Evolutionary conservation across 108 stramenopile species (phyloP), one percentile per base, ranked within the genome.

Genomic region (Nitzschia sp.): DNA sequence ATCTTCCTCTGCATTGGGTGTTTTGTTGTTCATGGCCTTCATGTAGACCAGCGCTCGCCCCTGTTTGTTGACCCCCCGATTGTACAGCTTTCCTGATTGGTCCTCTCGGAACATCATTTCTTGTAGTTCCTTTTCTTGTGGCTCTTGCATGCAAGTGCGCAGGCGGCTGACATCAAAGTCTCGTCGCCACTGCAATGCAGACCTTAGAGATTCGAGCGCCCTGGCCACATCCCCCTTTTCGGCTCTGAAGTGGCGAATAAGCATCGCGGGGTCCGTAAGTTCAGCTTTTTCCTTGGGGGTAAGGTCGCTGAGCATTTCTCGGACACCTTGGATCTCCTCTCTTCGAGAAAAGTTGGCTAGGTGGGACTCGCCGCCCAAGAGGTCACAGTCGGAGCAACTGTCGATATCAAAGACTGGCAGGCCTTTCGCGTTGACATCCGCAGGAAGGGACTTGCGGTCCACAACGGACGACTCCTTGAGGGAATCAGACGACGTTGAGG

Each of bases 1-100:
- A 50, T 90, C 80, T 17, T 75, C 46, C 54, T 88, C 86, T 51
- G 86, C 57, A 11, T 67, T 58, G 1, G 46, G 46, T 12, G 90
- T 90, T 66, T 96, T 97, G 63, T 97, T 95, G 8, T 57, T 62
- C 65, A 26, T 53, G 65, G 52, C 65, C 24, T 29, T 26, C 83
- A 96, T 89, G 72, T 89, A 88, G 53, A 94, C 54, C 20, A 91
- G 46, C n/a, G 87, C 90, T 3, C 94, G 69, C 1, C 94, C 95
- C 34, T 83, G 76, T 41, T 62, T 68, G 73, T 92, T 92, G 57
- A 80, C 84, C 14, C 92, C 90, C 20, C 94, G 82, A n/a, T 73
- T 67, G 57, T 95, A 97, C 12, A 92, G 81, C 67, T 97, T 95
- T 2, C 95, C 93, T 10, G 88, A 84, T 48, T 67, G 65, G 58